These are phyloP conservation scores for Termitomyces sp. DNA, from an alignment of 768 basidiomycete species.

Conservation along the genomic window DNA sequence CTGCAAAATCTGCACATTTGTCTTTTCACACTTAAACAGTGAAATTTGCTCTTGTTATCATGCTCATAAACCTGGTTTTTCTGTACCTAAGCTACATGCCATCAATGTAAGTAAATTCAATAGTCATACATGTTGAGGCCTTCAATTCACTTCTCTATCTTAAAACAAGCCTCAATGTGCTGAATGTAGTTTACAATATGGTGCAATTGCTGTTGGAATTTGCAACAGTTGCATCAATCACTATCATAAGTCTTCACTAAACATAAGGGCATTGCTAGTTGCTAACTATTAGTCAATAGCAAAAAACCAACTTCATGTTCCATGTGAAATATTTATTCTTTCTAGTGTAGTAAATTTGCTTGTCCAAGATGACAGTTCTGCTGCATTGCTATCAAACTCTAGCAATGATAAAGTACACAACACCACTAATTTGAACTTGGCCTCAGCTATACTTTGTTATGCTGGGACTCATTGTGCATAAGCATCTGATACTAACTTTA, in stretches of 20 bases:
- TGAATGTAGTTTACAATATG: background rate
- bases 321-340: background rate
- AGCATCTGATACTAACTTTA: background rate
- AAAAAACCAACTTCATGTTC: no score
- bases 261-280: no score
- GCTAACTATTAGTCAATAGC: no score
- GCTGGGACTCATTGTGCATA: background rate
- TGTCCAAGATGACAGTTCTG: background rate
- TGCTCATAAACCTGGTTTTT: background rate
- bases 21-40: background rate
- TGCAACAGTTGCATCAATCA: background rate
- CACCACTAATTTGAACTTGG: background rate
- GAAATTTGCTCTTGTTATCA: background rate
- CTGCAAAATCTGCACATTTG: background rate
- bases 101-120: background rate
- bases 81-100: background rate
- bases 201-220: background rate
- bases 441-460: background rate
- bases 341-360: background rate
- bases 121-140: no score
- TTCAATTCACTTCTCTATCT: background rate
- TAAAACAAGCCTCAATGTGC: background rate
- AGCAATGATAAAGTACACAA: no score
- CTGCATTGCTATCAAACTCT: background rate
- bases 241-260: background rate